A percentile compares a stretch with the other conserved stretches of the same genome.
Conservation (phyloP, 2,329 filamentous ascomycete species). For the Rasamsonia emersonii region DNA sequence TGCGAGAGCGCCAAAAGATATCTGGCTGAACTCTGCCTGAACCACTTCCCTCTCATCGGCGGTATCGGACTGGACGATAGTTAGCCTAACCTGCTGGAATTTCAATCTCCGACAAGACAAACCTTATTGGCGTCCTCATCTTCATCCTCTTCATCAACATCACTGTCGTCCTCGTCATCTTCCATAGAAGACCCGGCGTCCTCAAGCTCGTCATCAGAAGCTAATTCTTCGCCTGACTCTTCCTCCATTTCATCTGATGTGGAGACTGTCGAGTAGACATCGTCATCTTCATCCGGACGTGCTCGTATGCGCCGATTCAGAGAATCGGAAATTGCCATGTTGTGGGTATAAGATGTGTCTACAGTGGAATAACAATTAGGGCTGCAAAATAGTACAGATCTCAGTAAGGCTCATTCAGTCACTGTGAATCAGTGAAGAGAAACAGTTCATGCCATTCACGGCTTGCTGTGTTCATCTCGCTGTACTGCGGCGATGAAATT, state of each 20-base stretch:
- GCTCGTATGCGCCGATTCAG: conserved; percentile 37
- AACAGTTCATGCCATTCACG: too few species aligned
- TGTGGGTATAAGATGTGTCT: too few species aligned
- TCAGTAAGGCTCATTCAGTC: too few species aligned
- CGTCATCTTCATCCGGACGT: conserved; percentile 35
- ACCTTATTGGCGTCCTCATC: conserved; percentile 2
- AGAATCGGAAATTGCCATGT: conserved; percentile 30
- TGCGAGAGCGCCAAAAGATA: conserved; percentile 85
- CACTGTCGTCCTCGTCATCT: conserved; percentile 17
- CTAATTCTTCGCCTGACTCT: conserved; percentile 6
- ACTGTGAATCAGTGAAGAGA: too few species aligned
- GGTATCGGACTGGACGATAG: conserved; percentile 9
- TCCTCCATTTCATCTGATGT: conserved; percentile 10
- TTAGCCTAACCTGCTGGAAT: too few species aligned
- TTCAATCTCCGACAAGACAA: too few species aligned
- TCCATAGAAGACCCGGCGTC: too few species aligned
- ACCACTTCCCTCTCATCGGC: conserved; percentile 26
- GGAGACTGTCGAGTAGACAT: conserved; percentile 22
- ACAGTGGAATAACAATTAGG: too few species aligned
- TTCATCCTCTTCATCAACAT: conserved; percentile 25
- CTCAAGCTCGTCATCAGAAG: conserved; percentile 10
- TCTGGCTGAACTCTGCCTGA: conserved; percentile 42
- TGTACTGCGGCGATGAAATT: too few species aligned
- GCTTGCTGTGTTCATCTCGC: too few species aligned
- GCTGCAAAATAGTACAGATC: too few species aligned